Percentiles rank a stretch among this genome's conserved stretches.
These are phyloP conservation scores for Arthrobotrys megalospora DNA, from an alignment of 2,329 filamentous ascomycete species.

Conservation along the genomic window DNA sequence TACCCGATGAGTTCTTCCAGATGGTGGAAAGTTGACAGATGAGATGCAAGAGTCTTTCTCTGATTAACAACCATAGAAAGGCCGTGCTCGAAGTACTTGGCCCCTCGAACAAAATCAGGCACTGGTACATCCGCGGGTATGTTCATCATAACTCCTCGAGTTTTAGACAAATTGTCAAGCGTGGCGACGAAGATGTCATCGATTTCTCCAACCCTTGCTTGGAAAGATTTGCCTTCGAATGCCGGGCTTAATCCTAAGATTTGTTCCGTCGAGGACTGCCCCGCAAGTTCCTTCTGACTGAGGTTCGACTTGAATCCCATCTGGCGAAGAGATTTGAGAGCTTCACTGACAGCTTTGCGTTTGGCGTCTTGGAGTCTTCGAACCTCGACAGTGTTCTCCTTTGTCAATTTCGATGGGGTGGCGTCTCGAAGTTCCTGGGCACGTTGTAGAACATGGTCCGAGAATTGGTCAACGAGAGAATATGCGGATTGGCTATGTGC, in stretches of 20 bases:
- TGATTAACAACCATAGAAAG: slow-evolving; percentile 78
- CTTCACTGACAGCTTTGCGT: slow-evolving; percentile 89
- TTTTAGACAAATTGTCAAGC: slow-evolving; percentile 76
- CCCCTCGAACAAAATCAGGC: slow-evolving; percentile 82
- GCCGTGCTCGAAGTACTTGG: slow-evolving; percentile 89
- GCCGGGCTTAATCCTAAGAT: slow-evolving; percentile 76
- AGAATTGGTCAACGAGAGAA: slow-evolving; percentile 68
- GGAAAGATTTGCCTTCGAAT: slow-evolving; percentile 63
- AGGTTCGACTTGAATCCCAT: slow-evolving; percentile 94
- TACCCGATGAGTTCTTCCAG: slow-evolving; percentile 67
- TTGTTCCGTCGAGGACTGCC: slow-evolving; percentile 79
- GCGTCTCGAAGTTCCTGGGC: slow-evolving; percentile 79
- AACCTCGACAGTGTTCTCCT: slow-evolving; percentile 79
- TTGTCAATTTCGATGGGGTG: slow-evolving; percentile 83
- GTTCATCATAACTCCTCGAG: slow-evolving; percentile 70
- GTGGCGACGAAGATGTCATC: slow-evolving; percentile 65
- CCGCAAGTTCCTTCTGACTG: slow-evolving; percentile 78
- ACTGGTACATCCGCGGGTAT: slow-evolving; percentile 86
- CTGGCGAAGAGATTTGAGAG: slow-evolving; percentile 82
- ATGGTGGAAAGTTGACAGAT: slow-evolving; percentile 67
- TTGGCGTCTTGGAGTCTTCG: slow-evolving; percentile 92
- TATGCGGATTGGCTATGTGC: slow-evolving; percentile 72
- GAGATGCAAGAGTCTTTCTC: slow-evolving; percentile 70
- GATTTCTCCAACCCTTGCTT: slow-evolving; percentile 66
- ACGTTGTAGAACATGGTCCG: slow-evolving; percentile 74